Conservation (phyloP, 805 yeast genomes). For the Saccharomycopsis lassenensis region DNA sequence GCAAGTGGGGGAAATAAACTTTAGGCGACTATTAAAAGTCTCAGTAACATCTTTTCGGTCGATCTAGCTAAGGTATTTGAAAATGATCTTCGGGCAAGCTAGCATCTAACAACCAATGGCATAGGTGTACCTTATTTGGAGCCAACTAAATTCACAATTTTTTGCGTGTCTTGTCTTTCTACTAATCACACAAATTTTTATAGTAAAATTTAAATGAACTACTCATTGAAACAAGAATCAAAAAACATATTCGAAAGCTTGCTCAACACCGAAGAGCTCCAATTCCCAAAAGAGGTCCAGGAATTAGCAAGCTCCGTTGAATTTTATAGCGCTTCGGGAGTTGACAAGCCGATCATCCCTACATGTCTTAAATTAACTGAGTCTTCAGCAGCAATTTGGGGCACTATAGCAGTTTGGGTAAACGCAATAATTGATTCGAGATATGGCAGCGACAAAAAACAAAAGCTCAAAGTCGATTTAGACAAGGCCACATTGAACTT, state of each 20-base stretch:
- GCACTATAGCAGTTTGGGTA: slow-evolving; percentile 21
- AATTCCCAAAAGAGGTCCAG: slow-evolving; percentile 16
- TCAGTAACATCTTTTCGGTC: too few relatives aligned
- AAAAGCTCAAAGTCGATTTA: slow-evolving; percentile 11
- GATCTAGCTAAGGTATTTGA: too few relatives aligned
- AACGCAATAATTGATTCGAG: slow-evolving; percentile 19
- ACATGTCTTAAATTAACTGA: slow-evolving; percentile 24
- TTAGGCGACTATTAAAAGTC: too few relatives aligned
- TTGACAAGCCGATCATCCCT: slow-evolving; percentile 20
- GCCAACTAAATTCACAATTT: too few relatives aligned
- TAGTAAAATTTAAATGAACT: too few relatives aligned
- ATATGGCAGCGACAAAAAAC: slow-evolving; percentile 16
- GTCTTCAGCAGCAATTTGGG: slow-evolving; percentile 23
- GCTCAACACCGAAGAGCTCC: slow-evolving; percentile 5
- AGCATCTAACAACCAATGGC: too few relatives aligned
- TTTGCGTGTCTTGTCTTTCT: too few relatives aligned
- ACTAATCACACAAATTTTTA: too few relatives aligned
- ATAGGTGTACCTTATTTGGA: too few relatives aligned
- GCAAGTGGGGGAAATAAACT: too few relatives aligned
- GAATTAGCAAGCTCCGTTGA: slow-evolving; percentile 12
- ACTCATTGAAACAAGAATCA: slow-evolving; percentile 14
- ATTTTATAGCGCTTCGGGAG: slow-evolving; percentile 11
- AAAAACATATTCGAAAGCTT: slow-evolving; percentile 14
- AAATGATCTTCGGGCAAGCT: too few relatives aligned
- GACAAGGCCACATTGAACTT: slow-evolving; percentile 13